phyloP scores from a whole-genome alignment of 495 filamentous ascomycete species.

The Penicillium pancosmium region DNA sequence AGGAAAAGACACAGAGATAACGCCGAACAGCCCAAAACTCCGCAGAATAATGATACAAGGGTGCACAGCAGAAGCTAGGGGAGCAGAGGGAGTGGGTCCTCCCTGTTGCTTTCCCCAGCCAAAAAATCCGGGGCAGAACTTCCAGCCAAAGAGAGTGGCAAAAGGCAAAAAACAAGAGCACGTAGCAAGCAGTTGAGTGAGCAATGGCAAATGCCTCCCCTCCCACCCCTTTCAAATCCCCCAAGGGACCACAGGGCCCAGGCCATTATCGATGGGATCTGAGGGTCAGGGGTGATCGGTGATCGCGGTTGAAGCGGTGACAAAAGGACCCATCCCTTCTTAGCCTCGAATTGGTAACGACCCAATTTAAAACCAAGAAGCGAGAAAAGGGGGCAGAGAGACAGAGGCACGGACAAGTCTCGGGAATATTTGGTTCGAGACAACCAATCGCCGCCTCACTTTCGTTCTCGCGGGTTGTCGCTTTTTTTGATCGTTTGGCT shows the following conservation, averaged over 20 bases:
- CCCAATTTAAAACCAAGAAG: not conserved
- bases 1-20: constrained; percentile 7
- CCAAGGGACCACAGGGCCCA: constrained; percentile 16
- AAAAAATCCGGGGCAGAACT: constrained; percentile 25
- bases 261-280: constrained; percentile 8
- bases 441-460: constrained; percentile 32
- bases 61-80: constrained; percentile 2
- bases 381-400: constrained; percentile 7
- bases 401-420: constrained; percentile 8
- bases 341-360: constrained; percentile 5
- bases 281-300: constrained; percentile 19
- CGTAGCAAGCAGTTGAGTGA: constrained; percentile 17
- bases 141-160: constrained; percentile 7
- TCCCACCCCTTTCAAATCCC: not conserved
- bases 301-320: constrained; percentile 16
- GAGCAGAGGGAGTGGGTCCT: constrained; percentile 16
- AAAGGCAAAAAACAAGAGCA: constrained; percentile 6
- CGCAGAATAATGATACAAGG: constrained; percentile 27
- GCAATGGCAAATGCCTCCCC: constrained; percentile 10
- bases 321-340: constrained; percentile 19
- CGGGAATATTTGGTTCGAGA: not conserved
- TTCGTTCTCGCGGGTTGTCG: constrained; percentile 23
- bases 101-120: constrained; percentile 10
- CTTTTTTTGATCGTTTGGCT: constrained; percentile 16
- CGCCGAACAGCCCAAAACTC: constrained; percentile 14